Percentiles rank a stretch among this genome's conserved stretches.
phyloP scores from a whole-genome alignment of 2,329 filamentous ascomycete genomes.

The Atkinsonella hypoxylon region DNA sequence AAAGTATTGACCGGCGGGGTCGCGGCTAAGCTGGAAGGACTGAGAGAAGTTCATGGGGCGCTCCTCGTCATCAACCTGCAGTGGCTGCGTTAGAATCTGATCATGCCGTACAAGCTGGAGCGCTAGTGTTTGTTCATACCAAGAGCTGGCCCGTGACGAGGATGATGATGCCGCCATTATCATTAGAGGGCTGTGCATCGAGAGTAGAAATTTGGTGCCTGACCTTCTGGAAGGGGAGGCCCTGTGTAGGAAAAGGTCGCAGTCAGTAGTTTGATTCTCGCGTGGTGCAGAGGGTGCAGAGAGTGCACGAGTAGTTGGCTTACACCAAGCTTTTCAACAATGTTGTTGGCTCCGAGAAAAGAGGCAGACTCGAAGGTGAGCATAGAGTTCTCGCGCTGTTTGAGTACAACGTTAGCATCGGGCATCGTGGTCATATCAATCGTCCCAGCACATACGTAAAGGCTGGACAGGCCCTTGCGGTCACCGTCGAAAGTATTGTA shows the following conservation, averaged over 20 bases:
- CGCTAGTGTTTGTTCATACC: constrained; percentile 37
- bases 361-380: constrained; percentile 77
- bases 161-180: constrained; percentile 61
- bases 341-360: constrained; percentile 49
- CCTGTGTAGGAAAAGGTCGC: constrained; percentile 32
- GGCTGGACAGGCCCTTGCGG: constrained; percentile 49
- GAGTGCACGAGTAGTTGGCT: constrained; percentile 15
- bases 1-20: constrained; percentile 59
- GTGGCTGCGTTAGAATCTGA: neutral
- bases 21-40: constrained; percentile 71
- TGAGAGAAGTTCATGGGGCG: constrained; percentile 87
- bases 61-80: constrained; percentile 72
- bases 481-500: constrained; percentile 76
- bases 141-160: constrained; percentile 78
- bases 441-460: constrained; percentile 65
- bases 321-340: constrained; percentile 75
- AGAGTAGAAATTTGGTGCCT: constrained; percentile 65
- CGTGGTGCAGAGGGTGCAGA: too few species aligned
- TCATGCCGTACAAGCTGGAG: neutral
- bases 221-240: constrained; percentile 70
- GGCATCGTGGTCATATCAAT: neutral
- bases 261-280: neutral
- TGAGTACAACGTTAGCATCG: constrained; percentile 3
- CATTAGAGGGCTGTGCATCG: constrained; percentile 68
- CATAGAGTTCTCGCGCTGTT: constrained; percentile 72